Evolutionary conservation across 192 early-diverging fungal genomes (phyloP), one percentile per base, ranked within the genome.

Genomic region (Coemansia guatemalensis): DNA sequence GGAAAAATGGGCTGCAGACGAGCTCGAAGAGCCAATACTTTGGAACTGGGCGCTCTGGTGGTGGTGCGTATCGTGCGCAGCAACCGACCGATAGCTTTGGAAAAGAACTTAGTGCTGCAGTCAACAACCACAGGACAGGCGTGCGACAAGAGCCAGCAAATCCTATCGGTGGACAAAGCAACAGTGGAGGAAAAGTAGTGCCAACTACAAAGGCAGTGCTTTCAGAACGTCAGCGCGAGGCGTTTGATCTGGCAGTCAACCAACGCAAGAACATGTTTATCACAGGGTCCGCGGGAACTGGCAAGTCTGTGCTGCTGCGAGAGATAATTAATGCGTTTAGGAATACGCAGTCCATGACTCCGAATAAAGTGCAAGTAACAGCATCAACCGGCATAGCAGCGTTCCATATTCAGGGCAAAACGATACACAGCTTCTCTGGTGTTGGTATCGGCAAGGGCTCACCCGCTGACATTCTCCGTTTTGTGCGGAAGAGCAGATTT

Each of bases 351-450:
- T 21, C 17, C 0, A 54, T 69, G 52, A 21, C 39, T 2, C 22
- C 33, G 2, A 23, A 23, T 1, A 54, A 58, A 14, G 71, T 90
- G 0, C 84, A 84, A 3, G 82, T 88, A 4, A 88, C 87, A 5
- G 91, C 91, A 4, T 85, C 90, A 2, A 93, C 91, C 8, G 91
- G 91, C 21, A 91, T 93, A 67, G 91, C 91, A 7, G 91, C 91
- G 21, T 86, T 89, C 58, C 88, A 93, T 53, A 87, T 93, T 52
- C 82, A 84, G 50, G 91, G 91, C 7, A 84, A 74, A 20, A 93
- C 91, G 1, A 73, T 93, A 35, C 90, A 93, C 58, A 86, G 87
- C 57, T 91, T 91, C 67, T 69, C 84, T 0, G 82, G 84, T 25
- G 85, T 91, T 39, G 91, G 91, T 7, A 33, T 84, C 18, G 90